Evolutionary conservation across 441 rosid genomes (phyloP).

Genomic region (Corymbia calophylla): DNA sequence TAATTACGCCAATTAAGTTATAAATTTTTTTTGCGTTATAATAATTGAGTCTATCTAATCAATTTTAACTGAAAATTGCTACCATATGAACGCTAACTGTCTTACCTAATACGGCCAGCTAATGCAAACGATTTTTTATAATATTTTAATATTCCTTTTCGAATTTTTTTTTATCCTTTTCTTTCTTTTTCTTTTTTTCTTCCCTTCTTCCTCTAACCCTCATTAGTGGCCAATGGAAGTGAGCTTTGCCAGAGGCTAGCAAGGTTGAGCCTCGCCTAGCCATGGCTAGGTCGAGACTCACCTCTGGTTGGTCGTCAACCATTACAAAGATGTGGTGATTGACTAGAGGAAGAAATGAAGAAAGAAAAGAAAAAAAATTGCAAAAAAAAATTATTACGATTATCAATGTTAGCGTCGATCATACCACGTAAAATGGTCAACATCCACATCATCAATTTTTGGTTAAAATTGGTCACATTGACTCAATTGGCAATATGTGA

Average conservation of each 20-base stretch:
- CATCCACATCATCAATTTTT: too few species aligned
- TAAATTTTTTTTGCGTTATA: too few species aligned
- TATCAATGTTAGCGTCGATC: rapidly evolving
- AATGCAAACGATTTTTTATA: too few species aligned
- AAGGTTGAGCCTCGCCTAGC: rapidly evolving
- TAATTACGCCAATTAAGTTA: neutral
- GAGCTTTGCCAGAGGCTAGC: neutral
- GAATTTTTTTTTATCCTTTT: rapidly evolving
- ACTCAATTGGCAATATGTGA: neutral
- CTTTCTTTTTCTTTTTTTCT: neutral
- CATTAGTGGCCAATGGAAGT: rapidly evolving
- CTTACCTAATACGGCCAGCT: rapidly evolving
- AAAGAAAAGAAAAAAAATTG: too few species aligned
- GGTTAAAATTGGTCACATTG: rapidly evolving
- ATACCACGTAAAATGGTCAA: too few species aligned
- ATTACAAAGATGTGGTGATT: neutral
- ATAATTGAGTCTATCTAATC: neutral
- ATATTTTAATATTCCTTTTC: too few species aligned
- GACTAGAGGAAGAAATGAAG: too few species aligned
- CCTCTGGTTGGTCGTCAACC: neutral
- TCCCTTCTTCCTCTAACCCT: neutral
- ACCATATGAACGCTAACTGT: rapidly evolving
- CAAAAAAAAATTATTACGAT: too few species aligned
- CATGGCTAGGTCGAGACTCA: too few species aligned
- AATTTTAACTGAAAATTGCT: too few species aligned